A percentile compares a stretch with the other conserved stretches of the same genome.
These are phyloP conservation scores for Cocos nucifera DNA, from an alignment of 176 grass and related monocot genomes.

Conservation along the genomic window DNA sequence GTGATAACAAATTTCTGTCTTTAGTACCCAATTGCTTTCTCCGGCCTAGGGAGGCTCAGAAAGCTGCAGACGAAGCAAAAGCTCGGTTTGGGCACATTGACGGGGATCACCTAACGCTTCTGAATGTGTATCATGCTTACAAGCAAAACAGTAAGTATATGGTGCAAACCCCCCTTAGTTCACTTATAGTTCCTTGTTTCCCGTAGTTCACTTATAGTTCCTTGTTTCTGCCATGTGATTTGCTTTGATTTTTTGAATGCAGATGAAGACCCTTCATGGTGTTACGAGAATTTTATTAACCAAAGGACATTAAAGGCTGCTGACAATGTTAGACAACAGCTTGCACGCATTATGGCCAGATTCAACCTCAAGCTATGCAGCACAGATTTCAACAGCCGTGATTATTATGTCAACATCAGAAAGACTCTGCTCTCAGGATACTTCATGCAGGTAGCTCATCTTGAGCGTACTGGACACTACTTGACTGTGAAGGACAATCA, in stretches of 20 bases:
- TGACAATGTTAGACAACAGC: slow-evolving; percentile 92
- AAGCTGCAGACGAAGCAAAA: slow-evolving; percentile 93
- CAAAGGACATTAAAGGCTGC: slow-evolving; percentile 69
- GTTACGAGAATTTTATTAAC: slow-evolving; percentile 94
- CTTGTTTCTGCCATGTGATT: background rate
- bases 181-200: background rate
- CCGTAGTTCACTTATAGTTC: background rate
- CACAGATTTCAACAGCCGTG: slow-evolving; percentile 67
- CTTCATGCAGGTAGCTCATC: slow-evolving; percentile 98
- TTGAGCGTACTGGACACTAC: slow-evolving; percentile 86
- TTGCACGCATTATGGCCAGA: slow-evolving; percentile 93
- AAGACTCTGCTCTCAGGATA: slow-evolving; percentile 85
- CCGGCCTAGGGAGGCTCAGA: slow-evolving; percentile 95
- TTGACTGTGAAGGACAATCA: slow-evolving; percentile 95
- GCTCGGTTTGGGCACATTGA: slow-evolving; percentile 85
- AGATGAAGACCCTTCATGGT: slow-evolving; percentile 94
- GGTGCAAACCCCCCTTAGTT: background rate
- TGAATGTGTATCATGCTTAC: slow-evolving; percentile 94
- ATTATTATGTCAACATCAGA: slow-evolving; percentile 88
- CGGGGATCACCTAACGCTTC: slow-evolving; percentile 86
- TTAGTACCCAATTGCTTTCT: slow-evolving; percentile 99
- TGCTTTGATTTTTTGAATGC: background rate
- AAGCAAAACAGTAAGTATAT: slow-evolving; percentile 79
- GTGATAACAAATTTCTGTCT: slow-evolving; percentile 76
- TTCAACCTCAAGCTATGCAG: slow-evolving; percentile 94